These are phyloP conservation scores for Bryoerythrophyllum caledonicum DNA, from an alignment of 225 moss, liverwort and hornwort species.

Conservation along the genomic window DNA sequence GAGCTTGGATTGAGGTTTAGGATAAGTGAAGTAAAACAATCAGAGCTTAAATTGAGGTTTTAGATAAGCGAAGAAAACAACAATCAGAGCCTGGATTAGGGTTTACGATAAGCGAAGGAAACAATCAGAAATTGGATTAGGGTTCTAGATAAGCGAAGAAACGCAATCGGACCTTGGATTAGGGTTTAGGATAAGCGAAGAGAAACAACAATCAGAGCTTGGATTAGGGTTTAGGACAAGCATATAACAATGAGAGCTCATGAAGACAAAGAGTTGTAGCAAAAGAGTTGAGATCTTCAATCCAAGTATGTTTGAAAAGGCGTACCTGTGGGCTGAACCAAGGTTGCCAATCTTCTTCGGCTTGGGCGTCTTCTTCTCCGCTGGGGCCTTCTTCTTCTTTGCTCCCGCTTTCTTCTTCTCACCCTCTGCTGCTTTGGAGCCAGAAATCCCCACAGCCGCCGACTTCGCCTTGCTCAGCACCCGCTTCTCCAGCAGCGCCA, in stretches of 20 bases:
- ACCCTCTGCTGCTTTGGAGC: slow-evolving; percentile 10
- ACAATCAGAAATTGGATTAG: too few relatives aligned
- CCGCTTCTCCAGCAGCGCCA: slow-evolving; percentile 64
- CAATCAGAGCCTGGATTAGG: too few relatives aligned
- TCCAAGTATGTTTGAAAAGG: background rate
- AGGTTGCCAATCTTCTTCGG: slow-evolving; percentile 37
- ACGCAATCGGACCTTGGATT: too few relatives aligned
- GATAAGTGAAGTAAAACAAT: too few relatives aligned
- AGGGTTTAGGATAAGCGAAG: too few relatives aligned
- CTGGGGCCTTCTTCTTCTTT: slow-evolving; percentile 35
- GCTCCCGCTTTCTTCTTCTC: slow-evolving; percentile 28
- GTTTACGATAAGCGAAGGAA: too few relatives aligned
- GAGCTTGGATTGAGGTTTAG: background rate
- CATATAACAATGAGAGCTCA: too few relatives aligned
- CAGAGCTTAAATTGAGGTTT: too few relatives aligned
- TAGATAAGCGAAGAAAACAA: too few relatives aligned
- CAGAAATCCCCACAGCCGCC: background rate
- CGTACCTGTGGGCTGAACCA: slow-evolving; percentile 55
- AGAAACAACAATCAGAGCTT: too few relatives aligned
- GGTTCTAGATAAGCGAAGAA: too few relatives aligned
- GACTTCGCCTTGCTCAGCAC: slow-evolving; percentile 60
- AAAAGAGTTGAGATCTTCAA: background rate
- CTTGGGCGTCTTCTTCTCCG: slow-evolving; percentile 28
- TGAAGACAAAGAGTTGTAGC: background rate
- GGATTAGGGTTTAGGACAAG: too few relatives aligned